A percentile compares a stretch with the other conserved stretches of the same genome.
Evolutionary conservation across 345 rosid genomes (phyloP).

Genomic region (Moringa oleifera): DNA sequence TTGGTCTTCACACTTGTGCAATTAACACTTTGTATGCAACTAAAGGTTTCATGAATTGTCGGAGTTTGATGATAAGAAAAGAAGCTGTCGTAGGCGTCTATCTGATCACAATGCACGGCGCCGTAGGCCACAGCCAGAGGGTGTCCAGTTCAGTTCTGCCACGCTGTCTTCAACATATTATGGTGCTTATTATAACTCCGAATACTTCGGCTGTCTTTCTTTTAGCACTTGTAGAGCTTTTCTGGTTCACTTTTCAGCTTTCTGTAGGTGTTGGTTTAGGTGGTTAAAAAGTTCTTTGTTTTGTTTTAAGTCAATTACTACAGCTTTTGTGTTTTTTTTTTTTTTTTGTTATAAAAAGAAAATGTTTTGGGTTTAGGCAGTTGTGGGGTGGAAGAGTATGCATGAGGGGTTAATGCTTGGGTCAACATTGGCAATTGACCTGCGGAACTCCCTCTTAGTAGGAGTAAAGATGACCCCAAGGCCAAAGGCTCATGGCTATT

Average conservation of each 20-base stretch:
- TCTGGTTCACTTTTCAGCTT: background rate
- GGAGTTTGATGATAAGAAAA: slow-evolving; percentile 90
- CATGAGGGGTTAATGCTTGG: too few relatives aligned
- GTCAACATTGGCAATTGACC: too few relatives aligned
- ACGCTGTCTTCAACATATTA: slow-evolving; percentile 19
- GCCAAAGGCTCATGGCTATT: too few relatives aligned
- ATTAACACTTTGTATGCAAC: background rate
- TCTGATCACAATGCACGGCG: slow-evolving; percentile 97
- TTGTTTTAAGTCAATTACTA: background rate
- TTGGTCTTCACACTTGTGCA: slow-evolving; percentile 3
- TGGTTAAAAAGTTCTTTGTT: too few relatives aligned
- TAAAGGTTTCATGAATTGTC: slow-evolving; percentile 77
- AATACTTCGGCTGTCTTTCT: background rate
- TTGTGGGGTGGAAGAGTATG: too few relatives aligned
- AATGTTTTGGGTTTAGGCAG: too few relatives aligned
- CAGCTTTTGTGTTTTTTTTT: background rate
- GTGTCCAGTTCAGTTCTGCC: slow-evolving; percentile 40
- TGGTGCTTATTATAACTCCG: slow-evolving; percentile 26
- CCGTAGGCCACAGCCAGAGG: slow-evolving; percentile 71
- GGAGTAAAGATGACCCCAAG: too few relatives aligned
- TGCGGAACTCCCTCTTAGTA: too few relatives aligned
- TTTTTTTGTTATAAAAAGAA: background rate
- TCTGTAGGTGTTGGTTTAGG: too few relatives aligned
- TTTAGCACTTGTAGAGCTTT: too few relatives aligned
- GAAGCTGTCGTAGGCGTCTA: slow-evolving; percentile 89